phyloP scores from a whole-genome alignment of 805 yeast species.

The Ogataea haglerorum region DNA sequence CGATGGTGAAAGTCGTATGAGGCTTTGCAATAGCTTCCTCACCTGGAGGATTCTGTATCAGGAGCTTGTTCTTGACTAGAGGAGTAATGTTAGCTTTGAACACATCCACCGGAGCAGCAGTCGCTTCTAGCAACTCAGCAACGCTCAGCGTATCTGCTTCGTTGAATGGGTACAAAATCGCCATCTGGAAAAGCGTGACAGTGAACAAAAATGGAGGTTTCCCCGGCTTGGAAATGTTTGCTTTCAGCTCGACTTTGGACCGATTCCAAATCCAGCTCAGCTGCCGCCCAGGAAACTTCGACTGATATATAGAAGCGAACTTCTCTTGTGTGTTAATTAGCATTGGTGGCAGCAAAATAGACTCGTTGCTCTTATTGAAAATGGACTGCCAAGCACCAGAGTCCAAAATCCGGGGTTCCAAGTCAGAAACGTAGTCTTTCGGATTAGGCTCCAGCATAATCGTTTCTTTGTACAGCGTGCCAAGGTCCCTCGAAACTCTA shows the following conservation, averaged over 20 bases:
- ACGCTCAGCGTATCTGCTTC: slow-evolving; percentile 57
- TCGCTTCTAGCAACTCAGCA: slow-evolving; percentile 57
- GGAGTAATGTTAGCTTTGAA: slow-evolving; percentile 78
- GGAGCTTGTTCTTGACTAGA: slow-evolving; percentile 70
- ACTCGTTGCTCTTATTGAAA: slow-evolving; percentile 33
- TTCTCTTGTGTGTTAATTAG: slow-evolving; percentile 61
- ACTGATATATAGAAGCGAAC: slow-evolving; percentile 64
- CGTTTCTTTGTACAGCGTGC: slow-evolving; percentile 33
- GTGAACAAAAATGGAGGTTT: slow-evolving; percentile 78
- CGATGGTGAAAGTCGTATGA: slow-evolving; percentile 63
- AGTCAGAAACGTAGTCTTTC: slow-evolving; percentile 25
- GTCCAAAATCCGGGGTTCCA: slow-evolving; percentile 34
- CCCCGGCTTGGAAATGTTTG: slow-evolving; percentile 76
- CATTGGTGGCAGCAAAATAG: slow-evolving; percentile 64
- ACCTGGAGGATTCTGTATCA: slow-evolving; percentile 64
- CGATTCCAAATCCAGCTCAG: slow-evolving; percentile 96
- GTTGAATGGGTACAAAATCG: slow-evolving; percentile 82
- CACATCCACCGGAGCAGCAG: slow-evolving; percentile 62
- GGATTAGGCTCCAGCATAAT: slow-evolving; percentile 15
- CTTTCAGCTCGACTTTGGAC: slow-evolving; percentile 87
- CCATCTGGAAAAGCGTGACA: slow-evolving; percentile 82
- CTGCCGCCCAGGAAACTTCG: slow-evolving; percentile 81
- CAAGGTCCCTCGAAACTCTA: slow-evolving; percentile 76
- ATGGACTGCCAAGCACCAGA: slow-evolving; percentile 32
- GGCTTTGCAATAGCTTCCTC: slow-evolving; percentile 49